A percentile compares a stretch with the other conserved stretches of the same genome.
Evolutionary conservation across 768 basidiomycete species (phyloP).

Genomic region (Boletus subcaerulescens): DNA sequence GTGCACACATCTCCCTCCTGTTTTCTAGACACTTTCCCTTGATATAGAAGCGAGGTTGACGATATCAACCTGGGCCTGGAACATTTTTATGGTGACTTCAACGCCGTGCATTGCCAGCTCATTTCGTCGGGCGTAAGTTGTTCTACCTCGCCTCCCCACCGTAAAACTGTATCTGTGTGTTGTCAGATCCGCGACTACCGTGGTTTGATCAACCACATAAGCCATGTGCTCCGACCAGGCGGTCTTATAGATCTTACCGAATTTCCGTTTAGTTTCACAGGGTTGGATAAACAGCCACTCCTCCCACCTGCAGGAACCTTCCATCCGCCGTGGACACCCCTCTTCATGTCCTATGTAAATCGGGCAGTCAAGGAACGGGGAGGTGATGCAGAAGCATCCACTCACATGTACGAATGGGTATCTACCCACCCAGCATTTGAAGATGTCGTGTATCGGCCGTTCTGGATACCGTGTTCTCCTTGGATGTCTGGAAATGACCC

Average conservation of each 20-base stretch:
- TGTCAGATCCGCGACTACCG: slow-evolving; percentile 66
- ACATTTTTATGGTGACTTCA: slow-evolving; percentile 76
- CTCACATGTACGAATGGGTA: slow-evolving; percentile 55
- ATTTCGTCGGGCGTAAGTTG: slow-evolving; percentile 69
- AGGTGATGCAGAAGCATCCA: slow-evolving; percentile 61
- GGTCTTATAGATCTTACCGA: slow-evolving; percentile 67
- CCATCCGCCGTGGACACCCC: slow-evolving; percentile 55
- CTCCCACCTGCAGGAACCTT: slow-evolving; percentile 41
- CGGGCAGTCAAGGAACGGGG: slow-evolving; percentile 55
- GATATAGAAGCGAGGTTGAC: slow-evolving; percentile 71
- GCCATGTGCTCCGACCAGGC: slow-evolving; percentile 62
- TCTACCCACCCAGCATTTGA: slow-evolving; percentile 54
- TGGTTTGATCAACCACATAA: slow-evolving; percentile 62
- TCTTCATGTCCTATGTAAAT: slow-evolving; percentile 57
- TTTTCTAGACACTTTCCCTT: slow-evolving; percentile 2
- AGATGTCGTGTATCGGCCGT: slow-evolving; percentile 53
- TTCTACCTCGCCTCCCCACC: slow-evolving; percentile 4
- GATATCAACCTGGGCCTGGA: slow-evolving; percentile 83
- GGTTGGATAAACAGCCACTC: slow-evolving; percentile 44
- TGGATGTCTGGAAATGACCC: slow-evolving; percentile 35
- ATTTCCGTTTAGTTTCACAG: slow-evolving; percentile 67
- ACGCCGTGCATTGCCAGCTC: slow-evolving; percentile 71
- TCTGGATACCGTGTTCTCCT: slow-evolving; percentile 62
- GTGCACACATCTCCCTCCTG: slow-evolving; percentile 2
- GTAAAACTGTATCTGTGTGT: slow-evolving; percentile 14